phyloP scores from a whole-genome alignment of 768 basidiomycete genomes.

The Leccinum subtestaceum region DNA sequence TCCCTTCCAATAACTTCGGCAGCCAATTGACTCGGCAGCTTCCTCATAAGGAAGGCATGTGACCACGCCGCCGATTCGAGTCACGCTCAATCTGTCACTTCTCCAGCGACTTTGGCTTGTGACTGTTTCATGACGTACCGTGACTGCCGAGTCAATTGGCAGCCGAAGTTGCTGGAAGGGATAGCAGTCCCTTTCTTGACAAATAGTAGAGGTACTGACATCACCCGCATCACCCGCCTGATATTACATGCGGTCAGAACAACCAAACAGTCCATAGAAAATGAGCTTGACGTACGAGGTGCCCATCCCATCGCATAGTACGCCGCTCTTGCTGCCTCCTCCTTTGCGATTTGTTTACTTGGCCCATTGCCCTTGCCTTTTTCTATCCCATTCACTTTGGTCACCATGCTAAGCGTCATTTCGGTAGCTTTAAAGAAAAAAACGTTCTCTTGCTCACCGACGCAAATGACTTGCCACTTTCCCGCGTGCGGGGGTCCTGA shows the following conservation, averaged over 20 bases:
- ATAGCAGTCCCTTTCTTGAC: slow-evolving; percentile 4
- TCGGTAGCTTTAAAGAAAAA: not conserved
- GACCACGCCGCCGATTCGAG: not conserved
- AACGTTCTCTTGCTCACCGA: slow-evolving; percentile 48
- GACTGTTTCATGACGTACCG: not conserved
- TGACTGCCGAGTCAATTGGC: not conserved
- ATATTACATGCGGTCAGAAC: not conserved
- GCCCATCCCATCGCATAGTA: slow-evolving; percentile 79
- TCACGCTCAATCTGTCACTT: not conserved
- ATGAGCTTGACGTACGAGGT: slow-evolving; percentile 30
- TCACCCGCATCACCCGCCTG: slow-evolving; percentile 20
- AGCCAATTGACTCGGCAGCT: not conserved
- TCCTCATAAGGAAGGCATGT: not conserved
- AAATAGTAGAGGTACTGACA: not conserved
- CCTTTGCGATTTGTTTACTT: slow-evolving; percentile 75
- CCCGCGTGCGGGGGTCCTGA: slow-evolving; percentile 67
- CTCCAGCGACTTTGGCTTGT: not conserved
- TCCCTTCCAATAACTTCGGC: not conserved
- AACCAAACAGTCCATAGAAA: not conserved
- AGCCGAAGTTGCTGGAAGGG: not conserved
- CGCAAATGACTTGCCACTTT: slow-evolving; percentile 62
- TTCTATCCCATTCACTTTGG: slow-evolving; percentile 63
- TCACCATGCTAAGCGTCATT: slow-evolving; percentile 5
- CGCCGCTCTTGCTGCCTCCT: slow-evolving; percentile 70
- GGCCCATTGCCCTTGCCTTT: slow-evolving; percentile 64